Evolutionary conservation across 805 yeast species (phyloP), one percentile per base, ranked within the genome.

Genomic region (Wickerhamiella parazyma): DNA sequence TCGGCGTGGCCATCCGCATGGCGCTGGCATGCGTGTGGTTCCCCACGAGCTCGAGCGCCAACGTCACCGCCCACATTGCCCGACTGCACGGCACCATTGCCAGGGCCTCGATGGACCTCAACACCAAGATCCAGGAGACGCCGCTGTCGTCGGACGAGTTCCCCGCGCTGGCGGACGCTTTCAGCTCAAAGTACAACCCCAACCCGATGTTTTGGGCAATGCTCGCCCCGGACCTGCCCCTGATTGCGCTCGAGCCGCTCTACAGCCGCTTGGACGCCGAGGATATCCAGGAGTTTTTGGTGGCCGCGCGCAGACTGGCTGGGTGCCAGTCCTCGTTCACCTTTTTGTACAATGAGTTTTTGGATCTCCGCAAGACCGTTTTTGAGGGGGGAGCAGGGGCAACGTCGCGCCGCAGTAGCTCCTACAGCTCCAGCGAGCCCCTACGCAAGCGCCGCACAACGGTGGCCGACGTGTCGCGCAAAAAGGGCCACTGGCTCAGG

Each of bases 11-110:
- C 0, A 40, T 55, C 7, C 43, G 51, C 16, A 40, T 56, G 26
- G 45, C 49, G 6, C 49, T 49, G 1, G 47, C 57, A 5, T 8
- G 48, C 12, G 14, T 60, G 6, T 45, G 59, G 2, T 51, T 53
- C 31, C 64, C 64, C 5, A 43, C 45, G 8, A 51, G 62, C 1
- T 54, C 63, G 1, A 53, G 48, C 33, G 46, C 39, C 25, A 50
- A 50, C 28, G 49, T 54, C 38, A 45, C 51, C 31, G 45, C 24
- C 14, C 33, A 39, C 7, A 47, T 47, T 9, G 31, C 26, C 19
- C 42, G 45, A n/a, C 38, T 51, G 16, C 34, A 57, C 16, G 16
- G 19, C 19, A 14, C 20, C 3, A 52, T 51, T 1, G 41, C 57
- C 28, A 25, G 33, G 2, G 33, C 41, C n/a, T 21, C 43, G 9